Percentiles rank a stretch among this genome's conserved stretches.
phyloP scores from a whole-genome alignment of 2,329 filamentous ascomycete genomes.

The Trichoderma gracile region DNA sequence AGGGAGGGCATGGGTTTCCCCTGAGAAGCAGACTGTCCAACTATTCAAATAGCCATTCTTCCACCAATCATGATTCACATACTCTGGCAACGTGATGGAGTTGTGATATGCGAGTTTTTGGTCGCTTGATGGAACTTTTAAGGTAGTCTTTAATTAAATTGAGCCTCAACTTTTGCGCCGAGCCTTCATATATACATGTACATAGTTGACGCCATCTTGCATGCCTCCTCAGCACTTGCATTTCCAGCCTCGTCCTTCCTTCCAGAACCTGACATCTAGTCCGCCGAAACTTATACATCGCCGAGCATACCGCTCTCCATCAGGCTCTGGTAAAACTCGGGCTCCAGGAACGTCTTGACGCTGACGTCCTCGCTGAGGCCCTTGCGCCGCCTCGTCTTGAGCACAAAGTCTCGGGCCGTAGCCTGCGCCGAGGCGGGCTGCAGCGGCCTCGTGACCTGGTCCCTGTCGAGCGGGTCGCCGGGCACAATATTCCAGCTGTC shows the following conservation, averaged over 20 bases:
- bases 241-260: not conserved
- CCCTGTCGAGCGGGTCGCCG: slow-evolving; percentile 88
- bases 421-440: slow-evolving; percentile 87
- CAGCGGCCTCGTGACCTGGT: slow-evolving; percentile 76
- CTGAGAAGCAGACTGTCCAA: too few species aligned
- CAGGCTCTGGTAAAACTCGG: slow-evolving; percentile 84
- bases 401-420: slow-evolving; percentile 90
- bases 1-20: too few species aligned
- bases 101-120: not conserved
- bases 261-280: not conserved
- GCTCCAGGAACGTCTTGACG: slow-evolving; percentile 94
- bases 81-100: too few species aligned
- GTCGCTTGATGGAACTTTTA: not conserved
- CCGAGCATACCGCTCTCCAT: slow-evolving; percentile 88
- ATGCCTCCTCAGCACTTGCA: not conserved
- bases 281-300: slow-evolving; percentile 36
- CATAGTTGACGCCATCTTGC: not conserved
- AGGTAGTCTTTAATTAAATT: not conserved
- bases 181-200: not conserved
- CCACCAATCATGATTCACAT: slow-evolving; percentile 3
- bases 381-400: slow-evolving; percentile 93
- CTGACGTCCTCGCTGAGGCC: slow-evolving; percentile 93
- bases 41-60: not conserved
- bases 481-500: slow-evolving; percentile 96
- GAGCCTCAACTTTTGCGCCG: not conserved